Base-by-base conservation (phyloP, 129 eudicot genomes). In the Artemisia argyi region DNA sequence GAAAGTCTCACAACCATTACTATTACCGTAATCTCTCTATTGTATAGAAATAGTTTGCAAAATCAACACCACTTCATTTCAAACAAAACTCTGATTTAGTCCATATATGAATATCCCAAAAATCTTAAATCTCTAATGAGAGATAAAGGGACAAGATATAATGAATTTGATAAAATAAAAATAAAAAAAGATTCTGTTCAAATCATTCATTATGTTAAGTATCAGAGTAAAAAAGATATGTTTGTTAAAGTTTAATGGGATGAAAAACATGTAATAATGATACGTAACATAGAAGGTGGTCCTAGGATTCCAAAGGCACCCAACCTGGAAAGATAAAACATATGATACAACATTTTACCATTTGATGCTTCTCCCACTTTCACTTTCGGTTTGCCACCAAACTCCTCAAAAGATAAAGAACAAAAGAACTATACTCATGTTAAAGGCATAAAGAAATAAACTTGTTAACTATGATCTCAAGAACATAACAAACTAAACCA, bases 281-380 rank as follows among this genome's bases (percentile, higher is more conserved):
- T 49, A 13, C 16, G 24, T 44, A 44, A 47, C 32, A 72, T 46
- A 58, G 73, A 57, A 65, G 65, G 68, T 76, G 74, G 69, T 76
- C 80, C 66, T 76, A 67, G 80, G 80, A 76, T 76, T 59, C 80
- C 61, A 76, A 59, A 61, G 32, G 44, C 66, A 58, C 74, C 71
- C 78, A 74, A 74, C 73, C 73, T 76, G 80, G 80, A 76, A 58
- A 74, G 72, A 39, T 64, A 52, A 76, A 76, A 28, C 44, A 69
- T 52, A 68, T 68, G 49, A 69, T 52, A 54, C 57, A 76, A 26
- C 17, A 69, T 39, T 39, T 39, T 53, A 58, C 61, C 74, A 67
- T 47, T 67, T 76, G 73, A 46, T 76, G 73, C 80, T 67, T 66
- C 73, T 76, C 67, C 62, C 51, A 61, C 77, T 61, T 73, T 19